These are phyloP conservation scores for Candida sphagnicola DNA, from an alignment of 805 yeast species.

Conservation along the genomic window DNA sequence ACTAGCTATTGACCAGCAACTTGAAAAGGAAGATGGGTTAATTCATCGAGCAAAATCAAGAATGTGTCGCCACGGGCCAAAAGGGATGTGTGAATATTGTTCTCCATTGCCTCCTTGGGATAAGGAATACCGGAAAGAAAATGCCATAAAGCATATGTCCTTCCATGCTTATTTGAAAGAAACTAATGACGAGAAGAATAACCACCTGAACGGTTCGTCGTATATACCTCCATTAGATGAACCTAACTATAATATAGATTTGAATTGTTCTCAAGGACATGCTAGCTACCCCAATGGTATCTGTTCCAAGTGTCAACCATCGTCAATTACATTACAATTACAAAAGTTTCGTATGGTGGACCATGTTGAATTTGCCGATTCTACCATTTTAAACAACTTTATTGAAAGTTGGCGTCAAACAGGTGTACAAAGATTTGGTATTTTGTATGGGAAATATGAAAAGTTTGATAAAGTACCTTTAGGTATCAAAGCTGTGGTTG, in stretches of 20 bases:
- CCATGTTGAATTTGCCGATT: slow-evolving; percentile 85
- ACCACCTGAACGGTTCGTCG: slow-evolving; percentile 50
- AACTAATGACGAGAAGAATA: slow-evolving; percentile 62
- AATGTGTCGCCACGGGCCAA: slow-evolving; percentile 82
- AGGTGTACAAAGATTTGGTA: slow-evolving; percentile 84
- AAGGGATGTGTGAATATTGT: slow-evolving; percentile 98
- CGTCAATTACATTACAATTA: slow-evolving; percentile 87
- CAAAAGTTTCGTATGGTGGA: slow-evolving; percentile 95
- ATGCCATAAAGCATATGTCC: slow-evolving; percentile 82
- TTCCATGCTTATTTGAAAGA: slow-evolving; percentile 80
- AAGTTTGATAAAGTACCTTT: slow-evolving; percentile 80
- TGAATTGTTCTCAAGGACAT: slow-evolving; percentile 74
- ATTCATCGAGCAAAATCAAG: slow-evolving; percentile 58
- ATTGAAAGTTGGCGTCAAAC: slow-evolving; percentile 90
- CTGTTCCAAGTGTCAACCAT: slow-evolving; percentile 95
- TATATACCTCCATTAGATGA: slow-evolving; percentile 78
- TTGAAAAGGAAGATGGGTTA: slow-evolving; percentile 68
- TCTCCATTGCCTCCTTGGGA: slow-evolving; percentile 97
- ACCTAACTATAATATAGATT: slow-evolving; percentile 62
- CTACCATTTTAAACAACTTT: slow-evolving; percentile 71
- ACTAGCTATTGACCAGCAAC: slow-evolving; percentile 58
- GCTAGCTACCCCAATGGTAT: slow-evolving; percentile 93
- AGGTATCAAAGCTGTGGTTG: slow-evolving; percentile 91
- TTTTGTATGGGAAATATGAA: slow-evolving; percentile 78
- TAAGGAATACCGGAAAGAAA: slow-evolving; percentile 62